Conservation (phyloP, 75 land plant genomes). For the Larix kaempferi region DNA sequence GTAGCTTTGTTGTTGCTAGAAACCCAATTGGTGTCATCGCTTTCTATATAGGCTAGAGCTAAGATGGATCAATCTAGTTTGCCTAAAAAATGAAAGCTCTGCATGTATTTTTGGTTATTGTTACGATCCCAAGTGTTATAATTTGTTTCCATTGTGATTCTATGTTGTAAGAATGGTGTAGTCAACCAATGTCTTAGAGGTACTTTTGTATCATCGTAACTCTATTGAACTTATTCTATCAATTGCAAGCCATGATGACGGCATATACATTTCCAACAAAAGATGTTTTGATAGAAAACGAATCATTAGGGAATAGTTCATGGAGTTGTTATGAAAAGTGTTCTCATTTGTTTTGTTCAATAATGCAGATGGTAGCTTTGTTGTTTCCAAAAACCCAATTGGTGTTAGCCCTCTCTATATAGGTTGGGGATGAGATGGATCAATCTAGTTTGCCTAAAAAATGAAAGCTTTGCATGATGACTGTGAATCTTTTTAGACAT, state of each 20-base stretch:
- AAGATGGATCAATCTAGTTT: constrained; percentile 96
- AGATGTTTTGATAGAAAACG: too few species aligned
- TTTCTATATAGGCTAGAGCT: constrained; percentile 96
- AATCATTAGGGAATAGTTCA: constrained; percentile 64
- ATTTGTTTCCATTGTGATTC: too few species aligned
- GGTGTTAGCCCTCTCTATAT: constrained; percentile 94
- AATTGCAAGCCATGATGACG: too few species aligned
- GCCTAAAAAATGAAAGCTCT: constrained; percentile 97
- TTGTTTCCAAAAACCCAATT: constrained; percentile 95
- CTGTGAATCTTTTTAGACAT: constrained; percentile 95
- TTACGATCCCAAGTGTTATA: too few species aligned
- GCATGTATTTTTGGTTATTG: constrained; percentile 13
- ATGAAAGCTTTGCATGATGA: constrained; percentile 96
- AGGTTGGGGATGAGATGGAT: constrained; percentile 99
- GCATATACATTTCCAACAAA: too few species aligned
- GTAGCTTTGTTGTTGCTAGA: constrained; percentile 92
- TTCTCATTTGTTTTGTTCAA: constrained; percentile 94
- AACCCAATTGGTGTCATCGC: constrained; percentile 97
- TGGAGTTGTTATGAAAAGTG: constrained; percentile 87
- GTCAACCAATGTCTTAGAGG: neutral
- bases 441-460: constrained; percentile 93
- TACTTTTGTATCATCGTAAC: neutral
- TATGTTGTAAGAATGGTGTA: too few species aligned
- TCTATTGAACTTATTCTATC: too few species aligned
- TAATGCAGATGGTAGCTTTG: constrained; percentile 77